These are phyloP conservation scores for Mitragyna speciosa DNA, from an alignment of 257 asterid species.

Conservation along the genomic window DNA sequence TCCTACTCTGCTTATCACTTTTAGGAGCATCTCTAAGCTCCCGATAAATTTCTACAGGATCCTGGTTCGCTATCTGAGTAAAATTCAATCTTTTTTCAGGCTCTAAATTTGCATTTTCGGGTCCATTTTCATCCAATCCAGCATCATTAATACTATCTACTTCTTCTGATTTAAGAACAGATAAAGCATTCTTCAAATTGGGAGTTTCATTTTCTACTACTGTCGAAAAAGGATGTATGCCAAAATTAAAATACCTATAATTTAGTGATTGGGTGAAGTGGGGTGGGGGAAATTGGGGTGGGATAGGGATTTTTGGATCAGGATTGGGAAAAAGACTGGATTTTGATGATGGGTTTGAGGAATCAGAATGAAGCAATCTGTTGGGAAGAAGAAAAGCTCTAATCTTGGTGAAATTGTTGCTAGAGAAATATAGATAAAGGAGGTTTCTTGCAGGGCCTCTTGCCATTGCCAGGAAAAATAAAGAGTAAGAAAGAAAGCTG, in stretches of 20 bases:
- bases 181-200: background rate
- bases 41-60: conserved; percentile 65
- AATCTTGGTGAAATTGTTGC: conserved; percentile 23
- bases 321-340: conserved; percentile 21
- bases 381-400: conserved; percentile 30
- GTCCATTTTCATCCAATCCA: conserved; percentile 30
- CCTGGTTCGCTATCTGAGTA: conserved; percentile 36
- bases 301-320: conserved; percentile 18
- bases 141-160: conserved; percentile 11
- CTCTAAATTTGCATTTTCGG: conserved; percentile 16
- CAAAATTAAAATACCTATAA: conserved; percentile 21
- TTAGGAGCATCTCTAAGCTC: conserved; percentile 42
- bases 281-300: conserved; percentile 22
- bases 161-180: conserved; percentile 23
- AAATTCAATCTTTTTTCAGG: conserved; percentile 32
- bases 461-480: conserved; percentile 39
- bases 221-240: conserved; percentile 41
- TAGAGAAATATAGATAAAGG: conserved; percentile 44
- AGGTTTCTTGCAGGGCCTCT: conserved; percentile 50
- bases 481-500: background rate
- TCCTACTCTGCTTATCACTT: conserved; percentile 30
- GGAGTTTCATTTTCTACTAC: conserved; percentile 14
- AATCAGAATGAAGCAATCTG: conserved; percentile 31
- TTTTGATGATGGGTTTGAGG: conserved; percentile 27
- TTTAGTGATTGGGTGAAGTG: conserved; percentile 19